These are phyloP conservation scores for Gomphus sp. DNA, from an alignment of 1,284 basidiomycete species.

Conservation along the genomic window DNA sequence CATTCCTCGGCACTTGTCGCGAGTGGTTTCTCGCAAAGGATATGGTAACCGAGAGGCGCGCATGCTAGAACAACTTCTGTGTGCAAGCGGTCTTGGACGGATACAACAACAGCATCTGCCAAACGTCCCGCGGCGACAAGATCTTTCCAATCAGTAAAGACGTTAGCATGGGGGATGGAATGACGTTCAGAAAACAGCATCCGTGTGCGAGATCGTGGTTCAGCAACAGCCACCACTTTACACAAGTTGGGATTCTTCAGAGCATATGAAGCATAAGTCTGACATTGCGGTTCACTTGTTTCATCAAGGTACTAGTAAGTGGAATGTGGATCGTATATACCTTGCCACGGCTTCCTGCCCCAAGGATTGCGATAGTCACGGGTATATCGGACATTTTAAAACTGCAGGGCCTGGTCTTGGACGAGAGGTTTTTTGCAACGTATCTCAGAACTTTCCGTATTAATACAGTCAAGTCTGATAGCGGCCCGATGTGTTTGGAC, in stretches of 20 bases:
- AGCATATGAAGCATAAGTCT: conserved; percentile 65
- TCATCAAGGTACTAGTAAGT: neutral
- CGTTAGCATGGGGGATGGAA: conserved; percentile 50
- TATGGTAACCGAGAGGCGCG: conserved; percentile 72
- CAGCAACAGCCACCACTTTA: conserved; percentile 75
- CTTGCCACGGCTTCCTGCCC: conserved; percentile 74
- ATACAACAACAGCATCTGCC: conserved; percentile 71
- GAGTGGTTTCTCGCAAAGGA: conserved; percentile 88
- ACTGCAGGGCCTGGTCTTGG: neutral
- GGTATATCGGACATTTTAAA: conserved; percentile 15
- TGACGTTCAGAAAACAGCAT: conserved; percentile 46
- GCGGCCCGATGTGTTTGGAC: no score
- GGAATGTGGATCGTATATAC: conserved; percentile 26
- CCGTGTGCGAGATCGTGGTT: conserved; percentile 64
- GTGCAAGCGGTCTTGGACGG: conserved; percentile 74
- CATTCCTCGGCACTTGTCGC: conserved; percentile 68
- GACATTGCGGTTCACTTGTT: neutral
- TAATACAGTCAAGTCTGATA: no score
- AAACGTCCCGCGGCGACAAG: conserved; percentile 63
- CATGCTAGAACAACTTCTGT: conserved; percentile 65
- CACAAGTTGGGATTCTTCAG: conserved; percentile 49
- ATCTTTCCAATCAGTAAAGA: conserved; percentile 67
- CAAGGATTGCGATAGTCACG: conserved; percentile 47
- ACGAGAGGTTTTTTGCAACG: neutral
- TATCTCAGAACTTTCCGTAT: neutral